Conservation (phyloP, 139 green algal species). For the Chlorella sp. region DNA sequence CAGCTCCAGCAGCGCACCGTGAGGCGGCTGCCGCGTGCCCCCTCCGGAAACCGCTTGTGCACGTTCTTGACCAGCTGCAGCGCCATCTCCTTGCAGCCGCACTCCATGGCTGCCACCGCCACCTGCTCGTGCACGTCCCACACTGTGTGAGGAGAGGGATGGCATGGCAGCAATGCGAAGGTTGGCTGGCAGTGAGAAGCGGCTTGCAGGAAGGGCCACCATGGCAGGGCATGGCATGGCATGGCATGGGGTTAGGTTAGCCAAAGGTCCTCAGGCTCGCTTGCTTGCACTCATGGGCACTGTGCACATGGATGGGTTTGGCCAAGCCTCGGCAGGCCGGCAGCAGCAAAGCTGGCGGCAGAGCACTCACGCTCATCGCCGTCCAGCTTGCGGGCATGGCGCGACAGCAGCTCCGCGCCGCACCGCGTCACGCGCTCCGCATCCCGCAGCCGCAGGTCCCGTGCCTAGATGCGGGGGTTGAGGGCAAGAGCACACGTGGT, state of each 20-base stretch:
- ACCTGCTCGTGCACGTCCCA: slow-evolving; percentile 90
- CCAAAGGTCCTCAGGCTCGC: too few relatives aligned
- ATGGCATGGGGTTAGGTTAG: too few relatives aligned
- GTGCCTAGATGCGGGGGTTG: too few relatives aligned
- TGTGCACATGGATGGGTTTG: too few relatives aligned
- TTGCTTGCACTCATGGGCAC: too few relatives aligned
- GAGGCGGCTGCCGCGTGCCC: slow-evolving; percentile 67
- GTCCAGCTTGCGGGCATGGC: slow-evolving; percentile 41
- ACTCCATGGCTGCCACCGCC: slow-evolving; percentile 75
- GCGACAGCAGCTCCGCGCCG: slow-evolving; percentile 63
- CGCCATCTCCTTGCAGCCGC: slow-evolving; percentile 61
- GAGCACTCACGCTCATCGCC: slow-evolving; percentile 53
- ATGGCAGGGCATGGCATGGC: background rate
- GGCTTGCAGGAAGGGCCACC: too few relatives aligned
- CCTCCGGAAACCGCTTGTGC: slow-evolving; percentile 73
- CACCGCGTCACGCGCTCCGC: slow-evolving; percentile 65
- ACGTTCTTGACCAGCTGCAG: slow-evolving; percentile 65
- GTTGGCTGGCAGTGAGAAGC: too few relatives aligned
- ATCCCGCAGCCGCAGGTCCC: slow-evolving; percentile 67
- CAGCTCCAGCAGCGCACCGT: slow-evolving; percentile 59
- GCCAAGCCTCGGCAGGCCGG: too few relatives aligned
- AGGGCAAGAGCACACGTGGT: too few relatives aligned
- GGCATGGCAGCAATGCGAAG: background rate
- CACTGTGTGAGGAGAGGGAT: slow-evolving; percentile 55
- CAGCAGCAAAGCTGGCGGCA: too few relatives aligned